Conservation (phyloP, 202 grass and related monocot genomes). For the Saccharum hybrid region DNA sequence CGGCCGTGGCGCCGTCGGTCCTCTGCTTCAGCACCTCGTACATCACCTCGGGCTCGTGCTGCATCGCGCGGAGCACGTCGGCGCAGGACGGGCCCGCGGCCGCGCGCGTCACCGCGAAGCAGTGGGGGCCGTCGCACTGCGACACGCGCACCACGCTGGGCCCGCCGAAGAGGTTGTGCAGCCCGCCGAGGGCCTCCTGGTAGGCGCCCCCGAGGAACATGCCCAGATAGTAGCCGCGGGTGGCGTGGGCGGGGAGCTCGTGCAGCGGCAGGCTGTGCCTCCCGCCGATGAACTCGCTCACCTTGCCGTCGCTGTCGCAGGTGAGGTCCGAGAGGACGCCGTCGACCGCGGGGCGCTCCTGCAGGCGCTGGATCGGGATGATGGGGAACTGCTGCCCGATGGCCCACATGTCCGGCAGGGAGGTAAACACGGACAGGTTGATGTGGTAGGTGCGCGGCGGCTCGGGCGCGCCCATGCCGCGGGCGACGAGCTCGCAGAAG, state of each 20-base stretch:
- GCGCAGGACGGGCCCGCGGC: slow-evolving; percentile 70
- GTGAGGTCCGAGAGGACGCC: slow-evolving; percentile 83
- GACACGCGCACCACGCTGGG: slow-evolving; percentile 90
- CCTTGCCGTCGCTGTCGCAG: slow-evolving; percentile 97
- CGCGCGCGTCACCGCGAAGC: slow-evolving; percentile 80
- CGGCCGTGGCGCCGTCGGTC: slow-evolving; percentile 45
- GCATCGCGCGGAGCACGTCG: slow-evolving; percentile 87
- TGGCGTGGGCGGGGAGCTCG: slow-evolving; percentile 52
- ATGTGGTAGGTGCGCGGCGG: slow-evolving; percentile 68
- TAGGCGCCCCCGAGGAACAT: slow-evolving; percentile 97
- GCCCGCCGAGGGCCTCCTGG: slow-evolving; percentile 92
- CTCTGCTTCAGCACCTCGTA: slow-evolving; percentile 82
- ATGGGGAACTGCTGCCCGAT: slow-evolving; percentile 93
- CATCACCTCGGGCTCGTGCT: slow-evolving; percentile 94
- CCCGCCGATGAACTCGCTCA: slow-evolving; percentile 74
- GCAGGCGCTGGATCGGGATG: slow-evolving; percentile 86
- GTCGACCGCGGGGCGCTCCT: slow-evolving; percentile 60
- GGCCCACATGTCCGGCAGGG: slow-evolving; percentile 93
- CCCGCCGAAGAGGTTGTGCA: slow-evolving; percentile 94
- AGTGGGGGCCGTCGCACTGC: slow-evolving; percentile 83
- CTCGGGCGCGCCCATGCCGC: slow-evolving; percentile 63
- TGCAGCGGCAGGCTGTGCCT: slow-evolving; percentile 77
- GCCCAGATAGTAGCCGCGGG: slow-evolving; percentile 77
- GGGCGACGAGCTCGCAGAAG: slow-evolving; percentile 82
- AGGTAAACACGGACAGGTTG: slow-evolving; percentile 92